Conservation (phyloP, 2,329 filamentous ascomycete genomes). For the Diaporthe vexans region DNA sequence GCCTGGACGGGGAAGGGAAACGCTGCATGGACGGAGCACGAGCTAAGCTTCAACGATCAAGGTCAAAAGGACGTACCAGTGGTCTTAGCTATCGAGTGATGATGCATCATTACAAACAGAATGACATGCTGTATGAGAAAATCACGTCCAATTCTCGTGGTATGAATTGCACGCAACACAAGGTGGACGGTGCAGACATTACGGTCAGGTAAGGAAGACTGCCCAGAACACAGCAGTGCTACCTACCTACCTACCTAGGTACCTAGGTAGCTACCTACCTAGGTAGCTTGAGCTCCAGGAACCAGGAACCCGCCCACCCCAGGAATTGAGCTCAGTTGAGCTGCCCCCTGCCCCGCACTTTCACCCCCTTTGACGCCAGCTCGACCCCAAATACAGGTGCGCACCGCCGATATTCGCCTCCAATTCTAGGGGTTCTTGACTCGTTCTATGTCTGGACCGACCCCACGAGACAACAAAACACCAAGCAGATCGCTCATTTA, state of each 20-base stretch:
- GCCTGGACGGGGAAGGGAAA: background rate
- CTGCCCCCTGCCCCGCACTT: slow-evolving; percentile 19
- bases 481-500: background rate
- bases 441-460: background rate
- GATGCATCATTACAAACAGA: slow-evolving; percentile 34
- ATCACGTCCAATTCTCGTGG: background rate
- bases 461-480: background rate
- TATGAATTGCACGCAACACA: background rate
- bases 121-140: background rate
- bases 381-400: slow-evolving; percentile 9
- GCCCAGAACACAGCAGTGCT: background rate
- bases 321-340: background rate
- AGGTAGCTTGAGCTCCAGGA: background rate
- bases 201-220: background rate
- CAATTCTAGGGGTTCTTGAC: background rate
- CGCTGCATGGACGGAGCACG: slow-evolving; percentile 5
- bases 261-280: too few species aligned
- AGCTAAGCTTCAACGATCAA: slow-evolving; percentile 13
- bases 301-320: slow-evolving; percentile 26
- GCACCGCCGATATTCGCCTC: slow-evolving; percentile 18
- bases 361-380: background rate
- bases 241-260: too few species aligned
- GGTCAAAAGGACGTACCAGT: slow-evolving; percentile 10
- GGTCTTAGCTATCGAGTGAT: slow-evolving; percentile 28
- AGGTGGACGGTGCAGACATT: background rate